phyloP scores from a whole-genome alignment of 2,329 filamentous ascomycete species.

The Talaromyces funiculosus region DNA sequence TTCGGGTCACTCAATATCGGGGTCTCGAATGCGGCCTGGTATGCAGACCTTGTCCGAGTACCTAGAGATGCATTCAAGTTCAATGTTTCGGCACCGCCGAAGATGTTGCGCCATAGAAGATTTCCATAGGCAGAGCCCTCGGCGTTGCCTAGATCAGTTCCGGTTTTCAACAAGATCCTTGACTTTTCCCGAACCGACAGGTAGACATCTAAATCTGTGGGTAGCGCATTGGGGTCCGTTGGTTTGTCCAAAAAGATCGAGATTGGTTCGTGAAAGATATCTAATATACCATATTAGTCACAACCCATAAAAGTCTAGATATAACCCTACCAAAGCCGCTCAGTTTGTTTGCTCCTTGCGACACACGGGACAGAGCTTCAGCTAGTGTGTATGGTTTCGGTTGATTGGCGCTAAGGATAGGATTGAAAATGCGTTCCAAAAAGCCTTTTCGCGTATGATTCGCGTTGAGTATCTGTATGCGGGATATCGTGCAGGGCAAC shows the following conservation, averaged over 20 bases:
- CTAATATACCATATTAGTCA: constrained; percentile 39
- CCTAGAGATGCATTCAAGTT: constrained; percentile 82
- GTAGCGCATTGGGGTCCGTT: constrained; percentile 61
- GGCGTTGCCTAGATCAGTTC: constrained; percentile 87
- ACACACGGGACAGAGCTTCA: constrained; percentile 69
- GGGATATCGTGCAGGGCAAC: constrained; percentile 80
- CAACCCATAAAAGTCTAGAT: background rate
- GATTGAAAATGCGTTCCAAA: constrained; percentile 72
- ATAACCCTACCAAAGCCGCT: constrained; percentile 64
- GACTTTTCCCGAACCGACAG: constrained; percentile 74
- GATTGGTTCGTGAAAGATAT: constrained; percentile 80
- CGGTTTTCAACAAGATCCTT: constrained; percentile 82
- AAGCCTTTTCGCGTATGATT: constrained; percentile 77
- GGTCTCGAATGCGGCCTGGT: constrained; percentile 77
- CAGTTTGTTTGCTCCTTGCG: constrained; percentile 66
- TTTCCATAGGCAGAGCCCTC: constrained; percentile 93
- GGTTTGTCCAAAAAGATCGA: constrained; percentile 77
- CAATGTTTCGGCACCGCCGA: constrained; percentile 87
- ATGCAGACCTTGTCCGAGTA: constrained; percentile 84
- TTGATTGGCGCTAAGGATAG: constrained; percentile 64
- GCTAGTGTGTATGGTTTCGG: constrained; percentile 68
- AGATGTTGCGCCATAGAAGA: constrained; percentile 80
- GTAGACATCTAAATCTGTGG: constrained; percentile 75
- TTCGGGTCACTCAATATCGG: constrained; percentile 82
- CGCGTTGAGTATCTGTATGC: constrained; percentile 76